A percentile compares a stretch with the other conserved stretches of the same genome.
These are phyloP conservation scores for Hyphopichia homilentoma DNA, from an alignment of 805 yeast species.

Conservation along the genomic window DNA sequence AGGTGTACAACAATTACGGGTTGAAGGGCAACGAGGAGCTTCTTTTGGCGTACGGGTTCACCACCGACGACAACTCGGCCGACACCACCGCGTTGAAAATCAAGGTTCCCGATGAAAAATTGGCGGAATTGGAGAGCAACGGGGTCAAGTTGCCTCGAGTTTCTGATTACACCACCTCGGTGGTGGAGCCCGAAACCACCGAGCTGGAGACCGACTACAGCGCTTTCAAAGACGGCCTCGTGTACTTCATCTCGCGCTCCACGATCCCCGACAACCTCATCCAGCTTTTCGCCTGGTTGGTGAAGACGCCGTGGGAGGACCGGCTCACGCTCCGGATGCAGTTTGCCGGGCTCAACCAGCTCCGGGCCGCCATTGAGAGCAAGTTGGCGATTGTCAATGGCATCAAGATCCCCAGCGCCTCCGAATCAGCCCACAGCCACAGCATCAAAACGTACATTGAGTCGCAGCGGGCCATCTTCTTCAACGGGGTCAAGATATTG, in stretches of 20 bases:
- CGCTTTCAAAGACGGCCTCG: constrained; percentile 26
- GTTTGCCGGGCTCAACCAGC: constrained; percentile 57
- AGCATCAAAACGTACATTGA: constrained; percentile 44
- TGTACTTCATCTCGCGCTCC: constrained; percentile 36
- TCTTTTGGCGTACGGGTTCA: constrained; percentile 79
- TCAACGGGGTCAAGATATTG: constrained; percentile 41
- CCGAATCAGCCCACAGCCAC: constrained; percentile 10
- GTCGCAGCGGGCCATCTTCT: constrained; percentile 48
- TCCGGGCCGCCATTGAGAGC: constrained; percentile 48
- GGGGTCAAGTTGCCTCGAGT: constrained; percentile 38
- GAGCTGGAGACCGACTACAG: constrained; percentile 8
- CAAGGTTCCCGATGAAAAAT: constrained; percentile 40
- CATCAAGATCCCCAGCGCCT: constrained; percentile 12
- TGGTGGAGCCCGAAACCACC: constrained; percentile 8
- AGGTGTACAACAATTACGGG: constrained; percentile 81
- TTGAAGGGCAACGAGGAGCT: constrained; percentile 83
- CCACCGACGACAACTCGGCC: constrained; percentile 50
- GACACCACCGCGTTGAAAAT: constrained; percentile 61
- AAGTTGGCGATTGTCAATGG: constrained; percentile 41
- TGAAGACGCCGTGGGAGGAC: constrained; percentile 47
- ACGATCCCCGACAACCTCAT: constrained; percentile 43
- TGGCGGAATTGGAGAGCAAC: constrained; percentile 25
- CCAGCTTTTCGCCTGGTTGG: constrained; percentile 52
- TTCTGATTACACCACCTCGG: constrained; percentile 38
- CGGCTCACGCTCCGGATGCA: constrained; percentile 48